phyloP scores from a whole-genome alignment of 139 green algal species.

The Tetratostichococcus sp. region DNA sequence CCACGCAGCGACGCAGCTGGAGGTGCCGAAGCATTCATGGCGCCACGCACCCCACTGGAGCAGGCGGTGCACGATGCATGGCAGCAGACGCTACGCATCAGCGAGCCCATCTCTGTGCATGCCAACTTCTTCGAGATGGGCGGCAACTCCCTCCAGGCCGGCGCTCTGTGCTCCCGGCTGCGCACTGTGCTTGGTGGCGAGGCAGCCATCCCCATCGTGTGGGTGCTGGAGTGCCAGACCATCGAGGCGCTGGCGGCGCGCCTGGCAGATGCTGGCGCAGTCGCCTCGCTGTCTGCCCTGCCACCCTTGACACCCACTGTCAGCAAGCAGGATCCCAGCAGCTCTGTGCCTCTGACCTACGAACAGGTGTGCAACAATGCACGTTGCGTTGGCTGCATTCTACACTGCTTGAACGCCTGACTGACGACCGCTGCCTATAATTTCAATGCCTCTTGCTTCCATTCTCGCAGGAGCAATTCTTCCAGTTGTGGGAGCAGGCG shows the following conservation, averaged over 20 bases:
- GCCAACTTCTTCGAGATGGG: neutral
- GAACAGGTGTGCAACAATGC: too few species aligned
- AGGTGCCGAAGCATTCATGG: neutral
- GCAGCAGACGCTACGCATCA: neutral
- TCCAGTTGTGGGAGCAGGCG: constrained; percentile 2
- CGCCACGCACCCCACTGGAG: neutral
- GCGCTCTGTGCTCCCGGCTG: neutral
- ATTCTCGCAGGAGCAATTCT: constrained; percentile 2
- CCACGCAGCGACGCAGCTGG: neutral
- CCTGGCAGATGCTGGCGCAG: neutral
- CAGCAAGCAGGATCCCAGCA: too few species aligned
- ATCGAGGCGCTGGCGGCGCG: constrained; percentile 4
- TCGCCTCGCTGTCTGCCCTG: too few species aligned
- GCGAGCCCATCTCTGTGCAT: neutral
- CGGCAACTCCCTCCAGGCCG: neutral
- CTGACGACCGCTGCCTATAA: too few species aligned
- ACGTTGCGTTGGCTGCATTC: too few species aligned
- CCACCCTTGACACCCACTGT: too few species aligned
- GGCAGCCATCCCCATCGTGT: neutral
- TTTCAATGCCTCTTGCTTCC: too few species aligned
- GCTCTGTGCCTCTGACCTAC: too few species aligned
- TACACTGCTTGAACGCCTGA: too few species aligned
- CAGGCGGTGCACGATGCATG: neutral
- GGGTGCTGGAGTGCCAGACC: neutral
- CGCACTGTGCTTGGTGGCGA: neutral